Conservation (phyloP, 1,284 basidiomycete species). For the Boletus smithii region DNA sequence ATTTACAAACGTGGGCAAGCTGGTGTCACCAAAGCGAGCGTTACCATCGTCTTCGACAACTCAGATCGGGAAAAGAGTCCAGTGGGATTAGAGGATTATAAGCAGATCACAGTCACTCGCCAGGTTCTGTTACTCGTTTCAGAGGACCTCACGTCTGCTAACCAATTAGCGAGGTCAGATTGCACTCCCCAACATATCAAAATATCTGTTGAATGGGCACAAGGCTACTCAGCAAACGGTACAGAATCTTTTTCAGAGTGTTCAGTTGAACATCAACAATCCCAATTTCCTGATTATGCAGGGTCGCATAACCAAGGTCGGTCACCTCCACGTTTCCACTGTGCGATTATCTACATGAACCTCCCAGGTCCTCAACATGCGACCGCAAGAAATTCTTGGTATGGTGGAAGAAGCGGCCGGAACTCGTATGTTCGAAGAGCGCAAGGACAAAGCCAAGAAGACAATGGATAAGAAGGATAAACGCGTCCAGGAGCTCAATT, state of each 20-base stretch:
- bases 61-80: conserved; percentile 89
- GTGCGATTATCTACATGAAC: neutral
- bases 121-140: conserved; percentile 56
- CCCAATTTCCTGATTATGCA: conserved; percentile 99
- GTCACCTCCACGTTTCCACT: conserved; percentile 7
- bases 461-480: conserved; percentile 99
- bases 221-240: conserved; percentile 87
- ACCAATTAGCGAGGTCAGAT: conserved; percentile 51
- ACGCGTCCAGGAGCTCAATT: conserved; percentile 86
- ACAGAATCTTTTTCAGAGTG: conserved; percentile 93
- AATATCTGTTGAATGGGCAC: conserved; percentile 97
- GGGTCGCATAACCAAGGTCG: conserved; percentile 88
- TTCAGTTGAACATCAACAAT: conserved; percentile 99
- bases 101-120: conserved; percentile 94
- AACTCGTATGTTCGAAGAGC: conserved; percentile 98
- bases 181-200: conserved; percentile 90
- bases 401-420: conserved; percentile 99
- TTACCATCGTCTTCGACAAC: conserved; percentile 99
- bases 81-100: conserved; percentile 76
- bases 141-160: conserved; percentile 9
- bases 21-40: conserved; percentile 94
- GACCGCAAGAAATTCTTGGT: conserved; percentile 94
- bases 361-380: conserved; percentile 88
- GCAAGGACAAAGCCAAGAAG: conserved; percentile 95
- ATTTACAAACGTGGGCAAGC: conserved; percentile 99